phyloP scores from a whole-genome alignment of 768 basidiomycete genomes.

The Phanerochaete sordida region DNA sequence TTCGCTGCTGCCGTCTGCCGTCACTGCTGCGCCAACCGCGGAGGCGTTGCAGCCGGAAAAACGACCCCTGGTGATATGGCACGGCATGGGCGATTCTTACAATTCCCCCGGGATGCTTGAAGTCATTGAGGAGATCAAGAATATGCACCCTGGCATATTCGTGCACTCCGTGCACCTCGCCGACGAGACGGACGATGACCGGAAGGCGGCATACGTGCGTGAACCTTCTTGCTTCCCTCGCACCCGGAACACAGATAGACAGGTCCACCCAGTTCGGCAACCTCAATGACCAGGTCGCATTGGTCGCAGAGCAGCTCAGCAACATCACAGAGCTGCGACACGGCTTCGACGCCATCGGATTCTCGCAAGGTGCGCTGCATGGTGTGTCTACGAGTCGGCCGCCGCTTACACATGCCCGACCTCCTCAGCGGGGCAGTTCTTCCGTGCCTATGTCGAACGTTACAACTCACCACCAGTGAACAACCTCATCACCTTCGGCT shows the following conservation, averaged over 20 bases:
- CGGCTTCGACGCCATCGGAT: constrained; percentile 86
- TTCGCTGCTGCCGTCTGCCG: not conserved
- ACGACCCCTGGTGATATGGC: constrained; percentile 72
- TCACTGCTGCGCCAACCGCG: not conserved
- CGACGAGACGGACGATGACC: constrained; percentile 57
- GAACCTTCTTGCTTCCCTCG: not conserved
- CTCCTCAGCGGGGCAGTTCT: constrained; percentile 70
- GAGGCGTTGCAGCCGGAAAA: not conserved
- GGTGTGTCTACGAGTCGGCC: not conserved
- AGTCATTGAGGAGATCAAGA: constrained; percentile 54
- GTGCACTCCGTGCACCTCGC: constrained; percentile 72
- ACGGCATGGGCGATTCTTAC: constrained; percentile 78
- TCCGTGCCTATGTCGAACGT: constrained; percentile 78
- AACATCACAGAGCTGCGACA: constrained; percentile 56
- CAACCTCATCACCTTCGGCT: constrained; percentile 85
- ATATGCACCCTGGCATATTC: constrained; percentile 71
- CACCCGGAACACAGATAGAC: not conserved
- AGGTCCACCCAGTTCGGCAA: constrained; percentile 64
- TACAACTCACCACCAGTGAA: constrained; percentile 70
- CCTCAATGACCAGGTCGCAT: constrained; percentile 62
- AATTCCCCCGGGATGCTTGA: constrained; percentile 69
- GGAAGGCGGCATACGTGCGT: constrained; percentile 59
- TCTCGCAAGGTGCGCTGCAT: constrained; percentile 66
- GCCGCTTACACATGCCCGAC: not conserved
- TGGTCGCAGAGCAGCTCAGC: constrained; percentile 62